A percentile compares a stretch with the other conserved stretches of the same genome.
phyloP scores from a whole-genome alignment of 2,329 filamentous ascomycete species.

The Cephalotrichum gorgonifer region DNA sequence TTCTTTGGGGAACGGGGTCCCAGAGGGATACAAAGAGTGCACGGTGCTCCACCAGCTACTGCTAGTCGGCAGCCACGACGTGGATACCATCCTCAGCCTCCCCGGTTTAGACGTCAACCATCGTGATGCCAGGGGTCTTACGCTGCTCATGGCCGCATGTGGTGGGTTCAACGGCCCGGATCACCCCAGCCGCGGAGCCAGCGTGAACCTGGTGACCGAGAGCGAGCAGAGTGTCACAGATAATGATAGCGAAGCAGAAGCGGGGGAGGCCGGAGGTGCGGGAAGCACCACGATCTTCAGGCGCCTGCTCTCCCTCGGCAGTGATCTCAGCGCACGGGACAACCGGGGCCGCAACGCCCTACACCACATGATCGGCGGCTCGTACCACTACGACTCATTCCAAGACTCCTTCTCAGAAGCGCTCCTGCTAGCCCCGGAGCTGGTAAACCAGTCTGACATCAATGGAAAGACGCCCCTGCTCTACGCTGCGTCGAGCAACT shows the following conservation, averaged over 20 bases:
- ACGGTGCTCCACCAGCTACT: slow-evolving; percentile 15
- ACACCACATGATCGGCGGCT: slow-evolving; percentile 11
- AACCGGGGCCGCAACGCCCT: slow-evolving; percentile 12
- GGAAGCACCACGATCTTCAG: no score
- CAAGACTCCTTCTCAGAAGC: slow-evolving; percentile 2
- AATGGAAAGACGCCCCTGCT: slow-evolving; percentile 16
- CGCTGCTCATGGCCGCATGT: slow-evolving; percentile 16
- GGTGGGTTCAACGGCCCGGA: slow-evolving; percentile 6
- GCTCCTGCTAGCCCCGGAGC: slow-evolving; percentile 5
- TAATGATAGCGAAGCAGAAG: no score
- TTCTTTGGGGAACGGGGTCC: neutral
- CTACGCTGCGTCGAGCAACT: slow-evolving; percentile 8
- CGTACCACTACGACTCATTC: neutral
- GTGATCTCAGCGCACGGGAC: slow-evolving; percentile 14
- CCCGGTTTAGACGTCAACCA: slow-evolving; percentile 12
- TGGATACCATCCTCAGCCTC: slow-evolving; percentile 11
- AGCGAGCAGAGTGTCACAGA: no score
- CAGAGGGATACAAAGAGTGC: slow-evolving; percentile 6
- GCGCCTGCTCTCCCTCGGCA: slow-evolving; percentile 12
- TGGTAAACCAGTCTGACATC: slow-evolving; percentile 11
- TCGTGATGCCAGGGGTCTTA: slow-evolving; percentile 14
- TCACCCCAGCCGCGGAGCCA: neutral
- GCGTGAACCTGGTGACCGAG: no score
- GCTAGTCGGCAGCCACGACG: slow-evolving; percentile 2
- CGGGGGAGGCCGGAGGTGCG: neutral